Percentiles rank a stretch among this genome's conserved stretches.
Evolutionary conservation across 495 filamentous ascomycete species (phyloP).

Genomic region (Pyrenopolyporus hunteri): DNA sequence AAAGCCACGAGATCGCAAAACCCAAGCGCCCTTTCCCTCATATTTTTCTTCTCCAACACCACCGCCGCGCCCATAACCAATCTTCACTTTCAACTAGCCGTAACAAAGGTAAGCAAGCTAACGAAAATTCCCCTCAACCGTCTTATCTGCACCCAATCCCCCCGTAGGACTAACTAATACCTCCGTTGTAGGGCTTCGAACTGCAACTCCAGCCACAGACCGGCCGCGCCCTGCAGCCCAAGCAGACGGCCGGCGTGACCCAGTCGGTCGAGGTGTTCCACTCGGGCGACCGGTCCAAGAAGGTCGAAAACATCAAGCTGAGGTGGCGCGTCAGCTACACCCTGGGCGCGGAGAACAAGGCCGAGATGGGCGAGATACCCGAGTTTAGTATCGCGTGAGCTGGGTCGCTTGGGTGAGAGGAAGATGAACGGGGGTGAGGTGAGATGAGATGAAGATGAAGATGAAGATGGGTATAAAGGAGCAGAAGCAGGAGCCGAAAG

Average conservation of each 20-base stretch:
- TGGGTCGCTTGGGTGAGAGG: background rate
- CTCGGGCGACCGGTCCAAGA: constrained; percentile 67
- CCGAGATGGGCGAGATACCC: constrained; percentile 89
- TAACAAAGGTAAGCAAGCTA: constrained; percentile 74
- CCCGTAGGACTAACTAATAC: background rate
- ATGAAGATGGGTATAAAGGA: background rate
- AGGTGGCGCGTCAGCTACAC: constrained; percentile 86
- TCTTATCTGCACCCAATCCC: no score
- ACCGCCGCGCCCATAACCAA: constrained; percentile 73
- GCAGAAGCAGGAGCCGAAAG: background rate
- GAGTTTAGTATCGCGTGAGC: constrained; percentile 71
- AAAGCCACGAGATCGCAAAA: constrained; percentile 52
- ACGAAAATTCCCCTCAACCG: no score
- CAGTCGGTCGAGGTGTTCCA: constrained; percentile 78
- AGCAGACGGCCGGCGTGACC: constrained; percentile 77
- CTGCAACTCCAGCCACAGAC: constrained; percentile 84
- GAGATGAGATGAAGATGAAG: background rate
- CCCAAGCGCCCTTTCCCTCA: constrained; percentile 63
- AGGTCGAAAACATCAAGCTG: constrained; percentile 81
- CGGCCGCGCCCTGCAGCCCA: constrained; percentile 72
- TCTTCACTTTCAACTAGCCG: constrained; percentile 88
- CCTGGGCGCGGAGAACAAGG: constrained; percentile 63
- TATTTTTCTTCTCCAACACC: constrained; percentile 79
- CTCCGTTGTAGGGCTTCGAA: constrained; percentile 74
- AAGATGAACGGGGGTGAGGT: background rate